phyloP scores from a whole-genome alignment of 192 early-diverging fungal genomes.

The Podila clonocystis region DNA sequence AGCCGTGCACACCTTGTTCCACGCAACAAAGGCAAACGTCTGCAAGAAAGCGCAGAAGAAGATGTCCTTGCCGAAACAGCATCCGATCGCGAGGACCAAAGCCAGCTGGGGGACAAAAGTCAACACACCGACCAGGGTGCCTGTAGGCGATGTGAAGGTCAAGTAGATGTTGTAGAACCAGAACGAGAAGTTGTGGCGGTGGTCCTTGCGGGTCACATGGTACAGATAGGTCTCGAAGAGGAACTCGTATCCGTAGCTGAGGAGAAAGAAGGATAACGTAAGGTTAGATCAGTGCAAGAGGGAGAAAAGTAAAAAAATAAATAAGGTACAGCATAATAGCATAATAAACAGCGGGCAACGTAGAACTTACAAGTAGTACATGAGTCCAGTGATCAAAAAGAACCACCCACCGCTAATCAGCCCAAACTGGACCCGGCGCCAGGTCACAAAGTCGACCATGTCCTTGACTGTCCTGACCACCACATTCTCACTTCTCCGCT shows the following conservation, averaged over 20 bases:
- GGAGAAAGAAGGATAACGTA: slow-evolving; percentile 1
- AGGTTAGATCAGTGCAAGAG: too few species aligned
- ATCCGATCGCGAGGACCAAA: slow-evolving; percentile 71
- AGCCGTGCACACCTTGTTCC: slow-evolving; percentile 97
- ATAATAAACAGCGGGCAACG: not conserved
- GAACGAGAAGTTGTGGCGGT: slow-evolving; percentile 97
- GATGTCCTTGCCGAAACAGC: slow-evolving; percentile 82
- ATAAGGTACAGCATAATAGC: too few species aligned
- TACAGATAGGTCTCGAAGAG: slow-evolving; percentile 93
- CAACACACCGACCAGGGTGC: slow-evolving; percentile 67
- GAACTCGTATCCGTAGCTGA: slow-evolving; percentile 85
- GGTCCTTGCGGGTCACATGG: slow-evolving; percentile 95
- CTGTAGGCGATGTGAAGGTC: slow-evolving; percentile 61
- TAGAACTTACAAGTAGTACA: slow-evolving; percentile 71
- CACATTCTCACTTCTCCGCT: slow-evolving; percentile 6
- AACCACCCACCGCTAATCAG: slow-evolving; percentile 71
- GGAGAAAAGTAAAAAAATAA: too few species aligned
- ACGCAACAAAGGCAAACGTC: slow-evolving; percentile 95
- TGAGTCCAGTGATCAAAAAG: slow-evolving; percentile 68
- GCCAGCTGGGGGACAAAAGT: slow-evolving; percentile 89
- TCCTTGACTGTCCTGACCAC: slow-evolving; percentile 19
- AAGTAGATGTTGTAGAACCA: slow-evolving; percentile 98
- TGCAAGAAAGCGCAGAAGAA: slow-evolving; percentile 92
- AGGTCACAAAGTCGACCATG: slow-evolving; percentile 57
- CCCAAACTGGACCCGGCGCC: slow-evolving; percentile 68